phyloP scores from a whole-genome alignment of 805 yeast genomes.

The Cyberlindnera japonica region DNA sequence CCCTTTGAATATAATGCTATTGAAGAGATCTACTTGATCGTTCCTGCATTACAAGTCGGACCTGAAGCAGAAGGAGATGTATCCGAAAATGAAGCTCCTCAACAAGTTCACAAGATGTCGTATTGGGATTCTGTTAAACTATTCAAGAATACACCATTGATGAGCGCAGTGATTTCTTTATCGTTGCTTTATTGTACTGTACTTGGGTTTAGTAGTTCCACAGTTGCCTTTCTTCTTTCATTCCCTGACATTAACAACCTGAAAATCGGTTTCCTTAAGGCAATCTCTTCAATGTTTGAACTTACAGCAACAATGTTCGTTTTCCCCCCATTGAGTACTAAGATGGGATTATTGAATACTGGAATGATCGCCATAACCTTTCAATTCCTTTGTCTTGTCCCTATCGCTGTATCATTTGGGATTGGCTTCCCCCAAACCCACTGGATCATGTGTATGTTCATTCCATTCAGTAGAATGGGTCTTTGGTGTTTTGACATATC shows the following conservation, averaged over 20 bases:
- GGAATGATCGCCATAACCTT: conserved; percentile 30
- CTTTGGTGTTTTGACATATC: conserved; percentile 40
- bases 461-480: conserved; percentile 34
- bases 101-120: conserved; percentile 5
- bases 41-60: conserved; percentile 25
- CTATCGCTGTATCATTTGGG: conserved; percentile 24
- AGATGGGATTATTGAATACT: conserved; percentile 29
- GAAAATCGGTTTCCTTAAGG: conserved; percentile 32
- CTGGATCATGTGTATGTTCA: conserved; percentile 23
- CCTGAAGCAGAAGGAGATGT: neutral
- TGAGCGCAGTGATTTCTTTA: conserved; percentile 30
- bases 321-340: conserved; percentile 27
- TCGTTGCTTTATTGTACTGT: conserved; percentile 35
- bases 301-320: conserved; percentile 30
- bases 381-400: conserved; percentile 28
- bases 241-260: conserved; percentile 29
- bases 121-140: conserved; percentile 14
- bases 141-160: conserved; percentile 27
- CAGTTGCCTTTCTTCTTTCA: conserved; percentile 33
- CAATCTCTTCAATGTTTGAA: conserved; percentile 32
- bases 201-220: conserved; percentile 35
- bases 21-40: conserved; percentile 30
- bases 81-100: too few species aligned
- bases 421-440: conserved; percentile 12
- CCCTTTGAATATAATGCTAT: conserved; percentile 33